phyloP scores from a whole-genome alignment of 1,284 basidiomycete genomes.

The Bondarzewia mesenterica region DNA sequence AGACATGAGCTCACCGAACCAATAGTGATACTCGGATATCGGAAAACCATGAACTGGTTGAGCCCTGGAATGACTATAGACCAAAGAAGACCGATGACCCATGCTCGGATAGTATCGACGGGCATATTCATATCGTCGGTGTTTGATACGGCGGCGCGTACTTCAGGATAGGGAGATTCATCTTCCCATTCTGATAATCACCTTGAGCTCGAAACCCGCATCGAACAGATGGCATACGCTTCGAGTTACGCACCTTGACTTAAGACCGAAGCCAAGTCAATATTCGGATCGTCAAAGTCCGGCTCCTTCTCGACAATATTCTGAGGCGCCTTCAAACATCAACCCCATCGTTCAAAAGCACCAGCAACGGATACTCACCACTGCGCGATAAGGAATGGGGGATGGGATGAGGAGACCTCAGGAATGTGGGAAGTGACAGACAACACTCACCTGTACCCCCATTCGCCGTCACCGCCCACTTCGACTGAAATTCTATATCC shows the following conservation, averaged over 20 bases:
- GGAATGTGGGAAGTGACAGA: background rate
- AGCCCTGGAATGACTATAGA: slow-evolving; percentile 35
- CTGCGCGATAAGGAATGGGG: background rate
- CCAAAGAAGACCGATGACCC: slow-evolving; percentile 45
- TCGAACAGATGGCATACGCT: background rate
- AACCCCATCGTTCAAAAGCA: background rate
- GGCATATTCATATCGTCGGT: slow-evolving; percentile 58
- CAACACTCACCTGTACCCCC: background rate
- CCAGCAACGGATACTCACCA: background rate
- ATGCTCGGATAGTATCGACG: slow-evolving; percentile 48
- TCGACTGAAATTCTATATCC: background rate
- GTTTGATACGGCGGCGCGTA: slow-evolving; percentile 58
- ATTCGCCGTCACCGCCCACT: background rate
- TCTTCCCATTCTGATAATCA: slow-evolving; percentile 18
- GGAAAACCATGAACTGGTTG: slow-evolving; percentile 24
- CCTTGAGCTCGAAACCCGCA: background rate
- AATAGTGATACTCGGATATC: slow-evolving; percentile 13
- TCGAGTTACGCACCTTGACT: slow-evolving; percentile 11
- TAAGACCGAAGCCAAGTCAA: slow-evolving; percentile 1
- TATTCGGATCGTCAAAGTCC: slow-evolving; percentile 3
- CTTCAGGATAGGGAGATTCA: slow-evolving; percentile 53
- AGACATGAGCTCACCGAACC: slow-evolving; percentile 9
- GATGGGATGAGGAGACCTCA: too few relatives aligned
- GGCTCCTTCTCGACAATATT: background rate
- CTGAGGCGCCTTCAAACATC: background rate